These are phyloP conservation scores for Stephania yunnanensis DNA, from an alignment of 164 flowering plant genomes.

Conservation along the genomic window DNA sequence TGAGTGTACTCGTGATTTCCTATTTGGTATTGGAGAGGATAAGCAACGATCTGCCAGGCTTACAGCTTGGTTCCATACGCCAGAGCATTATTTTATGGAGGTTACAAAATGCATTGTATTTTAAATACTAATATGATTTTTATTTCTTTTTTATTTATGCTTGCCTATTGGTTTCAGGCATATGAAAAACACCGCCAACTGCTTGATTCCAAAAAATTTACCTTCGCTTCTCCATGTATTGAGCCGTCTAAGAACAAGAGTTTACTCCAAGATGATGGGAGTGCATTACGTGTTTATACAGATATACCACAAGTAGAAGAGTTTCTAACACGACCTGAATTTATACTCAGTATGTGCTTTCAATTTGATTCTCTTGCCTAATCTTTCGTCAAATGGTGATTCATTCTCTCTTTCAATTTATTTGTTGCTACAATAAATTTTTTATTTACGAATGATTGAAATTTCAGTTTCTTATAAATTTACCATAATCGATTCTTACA, in stretches of 20 bases:
- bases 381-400: not conserved
- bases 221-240: constrained; percentile 13
- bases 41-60: constrained; percentile 95
- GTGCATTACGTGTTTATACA: constrained; percentile 64
- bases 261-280: constrained; percentile 28
- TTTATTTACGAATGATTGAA: not conserved
- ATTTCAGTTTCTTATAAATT: not conserved
- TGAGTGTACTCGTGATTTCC: constrained; percentile 95
- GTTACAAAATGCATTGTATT: constrained; percentile 23
- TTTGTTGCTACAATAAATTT: not conserved
- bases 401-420: not conserved
- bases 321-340: constrained; percentile 73
- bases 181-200: constrained; percentile 45
- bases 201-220: constrained; percentile 27
- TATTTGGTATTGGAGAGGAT: constrained; percentile 89
- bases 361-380: not conserved
- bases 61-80: constrained; percentile 94
- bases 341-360: constrained; percentile 58
- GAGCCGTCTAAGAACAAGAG: constrained; percentile 27
- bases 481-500: not conserved
- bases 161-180: constrained; percentile 39
- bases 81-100: constrained; percentile 69
- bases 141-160: not conserved
- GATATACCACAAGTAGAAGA: constrained; percentile 92
- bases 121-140: constrained; percentile 2